phyloP scores from a whole-genome alignment of 2,329 filamentous ascomycete species.

The Aureobasidium sp. region DNA sequence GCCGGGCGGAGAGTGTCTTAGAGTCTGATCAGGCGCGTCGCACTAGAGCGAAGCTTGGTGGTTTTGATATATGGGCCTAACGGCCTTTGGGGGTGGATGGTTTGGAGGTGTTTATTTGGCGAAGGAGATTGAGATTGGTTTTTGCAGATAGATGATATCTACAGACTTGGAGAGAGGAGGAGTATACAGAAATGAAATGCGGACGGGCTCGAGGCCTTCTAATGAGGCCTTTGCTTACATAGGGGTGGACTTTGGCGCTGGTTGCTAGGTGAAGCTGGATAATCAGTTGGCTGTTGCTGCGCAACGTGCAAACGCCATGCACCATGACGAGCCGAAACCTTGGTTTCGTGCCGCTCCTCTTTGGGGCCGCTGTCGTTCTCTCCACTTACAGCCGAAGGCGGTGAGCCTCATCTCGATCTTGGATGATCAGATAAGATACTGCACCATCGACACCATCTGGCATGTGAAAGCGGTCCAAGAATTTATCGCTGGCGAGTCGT shows the following conservation, averaged over 20 bases:
- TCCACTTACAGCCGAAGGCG: neutral
- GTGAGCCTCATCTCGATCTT: neutral
- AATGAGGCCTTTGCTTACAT: slow-evolving; percentile 12
- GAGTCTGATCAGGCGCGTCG: slow-evolving; percentile 6
- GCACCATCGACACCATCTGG: neutral
- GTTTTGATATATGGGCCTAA: slow-evolving; percentile 4
- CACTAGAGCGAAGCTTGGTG: neutral
- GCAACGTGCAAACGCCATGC: slow-evolving; percentile 5
- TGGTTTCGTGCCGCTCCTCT: slow-evolving; percentile 2
- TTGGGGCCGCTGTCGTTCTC: neutral
- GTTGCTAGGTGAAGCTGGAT: slow-evolving; percentile 7
- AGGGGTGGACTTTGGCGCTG: neutral
- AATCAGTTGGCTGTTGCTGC: neutral
- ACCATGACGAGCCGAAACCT: slow-evolving; percentile 2
- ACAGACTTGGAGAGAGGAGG: neutral
- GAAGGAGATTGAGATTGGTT: neutral
- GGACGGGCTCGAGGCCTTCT: slow-evolving; percentile 3
- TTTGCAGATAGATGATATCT: slow-evolving; percentile 8
- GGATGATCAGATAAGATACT: neutral
- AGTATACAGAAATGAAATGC: neutral
- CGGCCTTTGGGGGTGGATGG: neutral
- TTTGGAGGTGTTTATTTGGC: neutral
- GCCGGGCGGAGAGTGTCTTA: slow-evolving; percentile 49
- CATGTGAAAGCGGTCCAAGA: slow-evolving; percentile 8
- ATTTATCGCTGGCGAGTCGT: neutral